Percentiles rank a stretch among this genome's conserved stretches.
Evolutionary conservation across 139 green algal species (phyloP).

Genomic region (Tetradesmus lagerheimii): DNA sequence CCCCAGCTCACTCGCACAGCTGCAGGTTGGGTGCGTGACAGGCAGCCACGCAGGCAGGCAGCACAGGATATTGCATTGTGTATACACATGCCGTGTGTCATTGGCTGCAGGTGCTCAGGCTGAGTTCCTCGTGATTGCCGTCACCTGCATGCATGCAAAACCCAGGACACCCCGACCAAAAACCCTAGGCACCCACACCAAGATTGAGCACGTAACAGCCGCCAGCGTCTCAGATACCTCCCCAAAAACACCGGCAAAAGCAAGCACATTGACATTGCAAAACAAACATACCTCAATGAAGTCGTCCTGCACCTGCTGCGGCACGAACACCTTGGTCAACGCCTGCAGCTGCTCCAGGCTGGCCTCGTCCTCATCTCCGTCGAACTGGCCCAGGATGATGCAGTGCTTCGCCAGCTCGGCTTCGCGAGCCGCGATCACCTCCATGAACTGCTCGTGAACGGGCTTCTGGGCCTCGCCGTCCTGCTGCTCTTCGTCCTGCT

Average conservation of each 20-base stretch:
- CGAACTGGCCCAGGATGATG: conserved; percentile 24
- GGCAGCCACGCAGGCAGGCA: too few relatives aligned
- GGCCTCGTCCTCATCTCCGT: conserved; percentile 27
- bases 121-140: too few relatives aligned
- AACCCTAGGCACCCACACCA: too few relatives aligned
- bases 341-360: conserved; percentile 22
- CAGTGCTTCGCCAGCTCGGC: conserved; percentile 15
- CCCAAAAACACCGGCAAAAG: neutral
- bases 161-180: too few relatives aligned
- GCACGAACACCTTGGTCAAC: conserved; percentile 22
- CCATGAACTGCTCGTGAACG: conserved; percentile 28
- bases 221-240: too few relatives aligned
- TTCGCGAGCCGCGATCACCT: neutral
- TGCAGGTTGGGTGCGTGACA: too few relatives aligned
- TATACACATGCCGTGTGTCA: too few relatives aligned
- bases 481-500: conserved; percentile 8
- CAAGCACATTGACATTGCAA: too few relatives aligned
- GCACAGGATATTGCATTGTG: too few relatives aligned
- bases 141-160: too few relatives aligned
- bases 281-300: neutral
- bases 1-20: conserved; percentile 11
- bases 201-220: too few relatives aligned
- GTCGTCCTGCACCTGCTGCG: conserved; percentile 30
- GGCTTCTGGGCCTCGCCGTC: neutral
- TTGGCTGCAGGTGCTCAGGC: too few relatives aligned